These are phyloP conservation scores for Naganishia friedmannii DNA, from an alignment of 768 basidiomycete genomes.

Conservation along the genomic window DNA sequence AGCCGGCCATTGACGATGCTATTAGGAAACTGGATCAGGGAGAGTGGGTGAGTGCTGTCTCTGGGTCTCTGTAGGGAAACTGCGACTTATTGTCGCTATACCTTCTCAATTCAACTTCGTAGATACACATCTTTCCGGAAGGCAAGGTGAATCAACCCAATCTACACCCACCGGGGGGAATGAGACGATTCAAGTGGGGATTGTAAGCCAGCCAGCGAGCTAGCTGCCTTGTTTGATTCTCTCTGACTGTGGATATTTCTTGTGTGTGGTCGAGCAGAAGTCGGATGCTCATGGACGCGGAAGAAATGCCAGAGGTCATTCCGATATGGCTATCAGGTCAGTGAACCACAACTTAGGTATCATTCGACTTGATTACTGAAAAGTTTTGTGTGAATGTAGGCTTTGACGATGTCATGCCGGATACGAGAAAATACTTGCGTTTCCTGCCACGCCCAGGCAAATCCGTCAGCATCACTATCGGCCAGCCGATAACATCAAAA, in stretches of 20 bases:
- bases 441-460: constrained; percentile 64
- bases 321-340: constrained; percentile 89
- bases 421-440: constrained; percentile 71
- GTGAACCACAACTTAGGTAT: constrained; percentile 26
- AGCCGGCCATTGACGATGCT: constrained; percentile 78
- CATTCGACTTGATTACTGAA: not conserved
- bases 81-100: too few relatives aligned
- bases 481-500: constrained; percentile 61
- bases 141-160: constrained; percentile 74
- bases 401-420: constrained; percentile 88
- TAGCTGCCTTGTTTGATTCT: constrained; percentile 35
- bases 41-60: constrained; percentile 67
- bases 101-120: not conserved
- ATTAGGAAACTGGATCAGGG: constrained; percentile 76
- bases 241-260: not conserved
- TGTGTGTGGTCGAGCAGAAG: not conserved
- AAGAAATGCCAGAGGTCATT: constrained; percentile 70
- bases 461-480: constrained; percentile 72
- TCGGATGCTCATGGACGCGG: constrained; percentile 71
- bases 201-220: constrained; percentile 59
- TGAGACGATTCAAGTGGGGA: constrained; percentile 91
- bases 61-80: not conserved
- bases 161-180: constrained; percentile 45
- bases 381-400: constrained; percentile 52
- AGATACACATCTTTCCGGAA: constrained; percentile 90